Evolutionary conservation across 169 alveolate species (phyloP).

Genomic region (Perkinsus chesapeaki): DNA sequence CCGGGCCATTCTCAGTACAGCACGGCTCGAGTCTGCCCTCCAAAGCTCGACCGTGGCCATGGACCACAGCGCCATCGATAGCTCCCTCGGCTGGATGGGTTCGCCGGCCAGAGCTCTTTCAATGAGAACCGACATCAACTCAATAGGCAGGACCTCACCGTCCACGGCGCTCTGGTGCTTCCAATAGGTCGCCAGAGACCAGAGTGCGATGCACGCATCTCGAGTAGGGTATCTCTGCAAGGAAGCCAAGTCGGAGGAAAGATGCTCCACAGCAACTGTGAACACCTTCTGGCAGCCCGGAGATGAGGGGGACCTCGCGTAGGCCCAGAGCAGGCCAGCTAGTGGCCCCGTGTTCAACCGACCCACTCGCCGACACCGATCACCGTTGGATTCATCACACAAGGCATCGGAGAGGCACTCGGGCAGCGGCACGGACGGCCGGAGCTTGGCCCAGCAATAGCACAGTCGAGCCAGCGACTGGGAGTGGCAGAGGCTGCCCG

Average conservation of each 20-base stretch:
- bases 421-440: background rate
- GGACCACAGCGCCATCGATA: background rate
- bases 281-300: background rate
- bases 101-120: background rate
- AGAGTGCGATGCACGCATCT: background rate
- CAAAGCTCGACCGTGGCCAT: background rate
- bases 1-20: background rate
- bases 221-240: background rate
- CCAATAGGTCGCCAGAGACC: background rate
- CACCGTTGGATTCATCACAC: background rate
- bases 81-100: background rate
- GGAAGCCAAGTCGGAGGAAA: background rate
- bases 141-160: background rate
- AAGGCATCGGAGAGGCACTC: background rate
- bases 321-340: background rate
- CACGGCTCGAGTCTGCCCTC: background rate
- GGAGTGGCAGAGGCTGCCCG: background rate
- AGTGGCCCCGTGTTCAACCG: background rate
- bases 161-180: background rate
- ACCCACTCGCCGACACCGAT: background rate
- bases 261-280: background rate
- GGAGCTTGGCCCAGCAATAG: background rate
- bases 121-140: background rate
- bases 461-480: background rate
- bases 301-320: background rate